Conservation (phyloP, 2,329 filamentous ascomycete species). For the Ophiostoma angusticollis region DNA sequence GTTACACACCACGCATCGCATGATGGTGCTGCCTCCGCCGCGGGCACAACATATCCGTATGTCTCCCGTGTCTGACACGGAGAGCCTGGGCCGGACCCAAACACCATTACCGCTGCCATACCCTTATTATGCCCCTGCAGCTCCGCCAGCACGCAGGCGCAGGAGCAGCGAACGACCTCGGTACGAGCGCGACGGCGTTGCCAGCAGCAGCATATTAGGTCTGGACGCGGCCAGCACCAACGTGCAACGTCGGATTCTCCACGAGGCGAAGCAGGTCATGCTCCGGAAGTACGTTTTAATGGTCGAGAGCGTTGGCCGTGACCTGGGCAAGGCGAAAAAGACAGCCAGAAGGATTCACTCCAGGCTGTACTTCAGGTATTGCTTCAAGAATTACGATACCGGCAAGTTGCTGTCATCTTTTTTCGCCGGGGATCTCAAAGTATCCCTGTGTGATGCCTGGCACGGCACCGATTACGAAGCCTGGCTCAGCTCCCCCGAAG, state of each 20-base stretch:
- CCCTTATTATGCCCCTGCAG: too few species aligned
- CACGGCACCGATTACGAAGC: conserved; percentile 19
- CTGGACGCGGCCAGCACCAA: neutral
- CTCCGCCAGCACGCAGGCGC: too few species aligned
- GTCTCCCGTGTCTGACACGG: too few species aligned
- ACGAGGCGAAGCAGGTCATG: neutral
- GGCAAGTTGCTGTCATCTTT: conserved; percentile 31
- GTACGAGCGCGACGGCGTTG: too few species aligned
- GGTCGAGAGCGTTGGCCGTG: conserved; percentile 18
- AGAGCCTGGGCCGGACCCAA: too few species aligned
- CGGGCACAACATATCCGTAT: too few species aligned
- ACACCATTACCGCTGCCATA: too few species aligned
- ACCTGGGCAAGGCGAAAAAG: conserved; percentile 17
- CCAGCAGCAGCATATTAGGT: conserved; percentile 3
- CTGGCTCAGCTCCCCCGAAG: conserved; percentile 23
- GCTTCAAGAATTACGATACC: conserved; percentile 24
- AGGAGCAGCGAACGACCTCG: too few species aligned
- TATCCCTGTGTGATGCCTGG: conserved; percentile 24
- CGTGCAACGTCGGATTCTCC: neutral
- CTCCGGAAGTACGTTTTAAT: conserved; percentile 11
- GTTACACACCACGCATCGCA: too few species aligned
- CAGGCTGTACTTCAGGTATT: conserved; percentile 27
- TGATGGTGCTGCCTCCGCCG: too few species aligned
- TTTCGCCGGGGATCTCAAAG: conserved; percentile 28
- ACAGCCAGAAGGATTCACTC: conserved; percentile 21